Conservation (phyloP, 2,329 filamentous ascomycete species). For the Pyricularia pennisetigena region DNA sequence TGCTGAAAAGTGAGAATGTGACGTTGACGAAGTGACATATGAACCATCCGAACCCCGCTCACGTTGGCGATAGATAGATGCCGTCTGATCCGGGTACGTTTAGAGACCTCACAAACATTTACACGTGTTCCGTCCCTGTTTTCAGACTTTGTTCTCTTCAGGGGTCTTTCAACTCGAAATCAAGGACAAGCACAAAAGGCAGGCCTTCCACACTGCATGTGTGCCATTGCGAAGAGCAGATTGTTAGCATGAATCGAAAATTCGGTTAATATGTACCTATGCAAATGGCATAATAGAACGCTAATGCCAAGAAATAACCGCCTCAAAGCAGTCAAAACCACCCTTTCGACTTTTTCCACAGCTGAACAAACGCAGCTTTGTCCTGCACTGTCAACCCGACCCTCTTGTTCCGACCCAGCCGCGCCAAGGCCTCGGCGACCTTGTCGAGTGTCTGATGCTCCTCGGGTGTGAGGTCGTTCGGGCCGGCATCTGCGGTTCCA, state of each 20-base stretch:
- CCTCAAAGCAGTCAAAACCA: neutral
- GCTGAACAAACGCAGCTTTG: conserved; percentile 72
- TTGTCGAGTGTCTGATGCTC: conserved; percentile 67
- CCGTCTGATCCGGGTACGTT: neutral
- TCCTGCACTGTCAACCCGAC: conserved; percentile 77
- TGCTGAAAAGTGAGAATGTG: neutral
- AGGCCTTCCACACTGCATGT: neutral
- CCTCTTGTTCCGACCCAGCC: conserved; percentile 78
- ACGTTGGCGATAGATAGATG: neutral
- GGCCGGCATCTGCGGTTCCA: conserved; percentile 14
- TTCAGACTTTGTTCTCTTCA: neutral
- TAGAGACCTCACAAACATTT: neutral
- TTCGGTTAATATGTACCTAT: neutral
- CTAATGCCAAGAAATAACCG: neutral
- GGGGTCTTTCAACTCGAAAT: neutral
- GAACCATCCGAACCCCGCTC: neutral
- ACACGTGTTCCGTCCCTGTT: neutral
- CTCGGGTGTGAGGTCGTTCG: conserved; percentile 31
- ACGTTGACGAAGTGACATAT: neutral
- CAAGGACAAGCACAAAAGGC: neutral
- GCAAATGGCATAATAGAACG: neutral
- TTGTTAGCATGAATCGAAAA: neutral
- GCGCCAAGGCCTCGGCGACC: conserved; percentile 77
- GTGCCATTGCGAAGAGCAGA: neutral
- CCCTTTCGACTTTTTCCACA: conserved; percentile 38